These are phyloP conservation scores for Phylloporus scabripes DNA, from an alignment of 768 basidiomycete genomes.

Conservation along the genomic window DNA sequence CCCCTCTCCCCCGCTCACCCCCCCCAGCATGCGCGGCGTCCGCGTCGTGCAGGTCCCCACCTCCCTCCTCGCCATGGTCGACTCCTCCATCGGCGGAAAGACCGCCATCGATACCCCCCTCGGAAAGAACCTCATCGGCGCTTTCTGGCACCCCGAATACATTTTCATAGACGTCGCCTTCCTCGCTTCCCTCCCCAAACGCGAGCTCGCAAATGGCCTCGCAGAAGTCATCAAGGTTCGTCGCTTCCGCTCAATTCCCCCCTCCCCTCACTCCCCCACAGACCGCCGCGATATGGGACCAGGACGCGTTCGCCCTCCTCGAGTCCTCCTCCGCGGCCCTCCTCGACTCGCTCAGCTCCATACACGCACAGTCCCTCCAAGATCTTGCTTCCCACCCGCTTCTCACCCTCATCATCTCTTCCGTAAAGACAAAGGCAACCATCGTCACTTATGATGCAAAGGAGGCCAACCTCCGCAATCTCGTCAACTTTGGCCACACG, in stretches of 20 bases:
- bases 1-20: neutral
- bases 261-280: constrained; percentile 27
- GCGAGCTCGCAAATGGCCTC: constrained; percentile 99
- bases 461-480: constrained; percentile 93
- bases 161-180: constrained; percentile 97
- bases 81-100: constrained; percentile 96
- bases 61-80: constrained; percentile 96
- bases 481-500: constrained; percentile 98
- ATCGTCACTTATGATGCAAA: constrained; percentile 96
- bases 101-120: constrained; percentile 99
- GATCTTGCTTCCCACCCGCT: constrained; percentile 82
- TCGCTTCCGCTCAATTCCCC: constrained; percentile 2
- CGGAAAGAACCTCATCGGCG: constrained; percentile 97
- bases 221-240: constrained; percentile 94
- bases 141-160: constrained; percentile 97
- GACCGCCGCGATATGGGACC: constrained; percentile 99
- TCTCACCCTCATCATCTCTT: constrained; percentile 86
- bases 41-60: constrained; percentile 96
- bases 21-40: constrained; percentile 90
- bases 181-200: constrained; percentile 83
- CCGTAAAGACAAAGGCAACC: constrained; percentile 92
- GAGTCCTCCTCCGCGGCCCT: constrained; percentile 85
- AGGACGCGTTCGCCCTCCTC: constrained; percentile 78
- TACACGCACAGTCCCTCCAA: constrained; percentile 44
- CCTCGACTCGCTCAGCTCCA: constrained; percentile 72